Conservation (phyloP, 2,329 filamentous ascomycete species). For the Cladophialophora yegresii region DNA sequence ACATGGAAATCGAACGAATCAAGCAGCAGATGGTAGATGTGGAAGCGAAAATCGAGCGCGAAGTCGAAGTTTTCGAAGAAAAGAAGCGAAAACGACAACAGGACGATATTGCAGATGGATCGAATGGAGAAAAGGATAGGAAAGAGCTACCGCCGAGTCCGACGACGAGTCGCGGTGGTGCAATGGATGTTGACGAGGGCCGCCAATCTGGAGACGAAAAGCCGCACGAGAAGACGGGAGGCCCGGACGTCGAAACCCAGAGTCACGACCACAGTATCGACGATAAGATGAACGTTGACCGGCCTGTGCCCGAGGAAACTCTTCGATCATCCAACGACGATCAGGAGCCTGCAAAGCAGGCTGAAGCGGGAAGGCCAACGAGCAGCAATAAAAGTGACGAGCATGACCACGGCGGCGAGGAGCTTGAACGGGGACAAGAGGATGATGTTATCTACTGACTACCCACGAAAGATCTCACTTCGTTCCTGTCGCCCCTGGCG, state of each 20-base stretch:
- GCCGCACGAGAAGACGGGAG: neutral
- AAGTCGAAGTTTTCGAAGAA: conserved; percentile 64
- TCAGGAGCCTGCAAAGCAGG: conserved; percentile 38
- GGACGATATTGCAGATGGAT: conserved; percentile 11
- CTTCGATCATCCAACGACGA: conserved; percentile 39
- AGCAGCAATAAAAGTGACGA: conserved; percentile 46
- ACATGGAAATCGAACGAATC: conserved; percentile 69
- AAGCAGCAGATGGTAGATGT: conserved; percentile 68
- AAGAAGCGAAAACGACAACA: conserved; percentile 34
- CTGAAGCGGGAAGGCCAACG: conserved; percentile 36
- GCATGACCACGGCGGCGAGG: conserved; percentile 68
- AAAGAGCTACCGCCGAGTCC: conserved; percentile 3
- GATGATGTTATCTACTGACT: conserved; percentile 83
- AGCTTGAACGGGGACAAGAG: conserved; percentile 81
- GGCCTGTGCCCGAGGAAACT: neutral
- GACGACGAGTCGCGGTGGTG: neutral
- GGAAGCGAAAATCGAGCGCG: conserved; percentile 64
- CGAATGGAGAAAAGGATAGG: conserved; percentile 16
- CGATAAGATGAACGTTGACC: neutral
- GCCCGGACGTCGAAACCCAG: neutral
- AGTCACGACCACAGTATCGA: neutral
- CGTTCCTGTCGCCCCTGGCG: neutral
- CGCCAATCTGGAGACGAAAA: neutral
- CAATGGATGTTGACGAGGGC: neutral
- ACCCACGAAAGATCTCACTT: neutral